These are phyloP conservation scores for Halophytophthora batemanensis DNA, from an alignment of 352 stramenopile species.

Conservation along the genomic window DNA sequence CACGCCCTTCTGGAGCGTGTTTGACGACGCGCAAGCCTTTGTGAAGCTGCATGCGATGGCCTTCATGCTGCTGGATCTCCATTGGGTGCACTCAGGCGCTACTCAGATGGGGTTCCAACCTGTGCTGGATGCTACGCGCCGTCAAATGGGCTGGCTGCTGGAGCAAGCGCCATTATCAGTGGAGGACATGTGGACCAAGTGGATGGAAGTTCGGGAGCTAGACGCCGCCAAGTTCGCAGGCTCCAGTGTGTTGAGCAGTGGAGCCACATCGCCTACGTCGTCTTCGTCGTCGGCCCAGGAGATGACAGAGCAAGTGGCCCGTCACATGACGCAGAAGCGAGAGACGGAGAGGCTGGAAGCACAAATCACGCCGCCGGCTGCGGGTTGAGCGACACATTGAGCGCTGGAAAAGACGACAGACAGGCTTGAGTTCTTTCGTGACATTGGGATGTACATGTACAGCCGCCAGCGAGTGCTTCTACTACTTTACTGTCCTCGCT, in stretches of 20 bases:
- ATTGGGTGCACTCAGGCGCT: constrained; percentile 76
- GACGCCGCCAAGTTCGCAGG: constrained; percentile 56
- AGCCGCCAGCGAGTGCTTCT: no score
- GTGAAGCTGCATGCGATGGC: constrained; percentile 80
- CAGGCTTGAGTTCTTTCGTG: no score
- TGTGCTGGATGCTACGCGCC: constrained; percentile 69
- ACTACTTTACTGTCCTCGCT: not conserved
- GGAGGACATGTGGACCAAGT: constrained; percentile 84
- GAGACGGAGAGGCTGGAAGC: constrained; percentile 13
- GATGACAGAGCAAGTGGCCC: constrained; percentile 21
- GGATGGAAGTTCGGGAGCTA: constrained; percentile 77
- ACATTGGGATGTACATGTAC: no score
- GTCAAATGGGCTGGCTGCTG: constrained; percentile 79
- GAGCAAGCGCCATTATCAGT: constrained; percentile 67
- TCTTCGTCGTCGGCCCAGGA: constrained; percentile 15
- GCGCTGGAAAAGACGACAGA: no score
- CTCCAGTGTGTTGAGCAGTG: constrained; percentile 17
- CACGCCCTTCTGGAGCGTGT: constrained; percentile 78
- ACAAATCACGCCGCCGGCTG: constrained; percentile 2
- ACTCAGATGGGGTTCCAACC: constrained; percentile 86
- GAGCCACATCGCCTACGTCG: constrained; percentile 12
- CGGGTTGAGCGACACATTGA: constrained; percentile 5
- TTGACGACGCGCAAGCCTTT: constrained; percentile 67
- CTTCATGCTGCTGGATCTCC: constrained; percentile 82
- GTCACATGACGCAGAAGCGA: constrained; percentile 24